These are phyloP conservation scores for Kappamyces sp. DNA, from an alignment of 192 early-diverging fungal species.

Conservation along the genomic window DNA sequence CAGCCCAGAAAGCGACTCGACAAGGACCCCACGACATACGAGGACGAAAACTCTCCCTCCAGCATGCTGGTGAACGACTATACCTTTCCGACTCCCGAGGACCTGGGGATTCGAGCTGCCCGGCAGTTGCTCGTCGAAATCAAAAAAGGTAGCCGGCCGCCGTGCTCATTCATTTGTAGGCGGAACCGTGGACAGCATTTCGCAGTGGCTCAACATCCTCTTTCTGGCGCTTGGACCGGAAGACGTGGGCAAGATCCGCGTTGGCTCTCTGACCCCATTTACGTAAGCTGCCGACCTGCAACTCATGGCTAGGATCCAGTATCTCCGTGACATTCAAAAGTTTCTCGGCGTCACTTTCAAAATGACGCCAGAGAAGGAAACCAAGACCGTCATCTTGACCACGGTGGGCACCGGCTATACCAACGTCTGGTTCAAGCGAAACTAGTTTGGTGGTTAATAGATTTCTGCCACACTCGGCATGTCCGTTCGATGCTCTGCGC, in stretches of 20 bases:
- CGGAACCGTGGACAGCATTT: constrained; percentile 82
- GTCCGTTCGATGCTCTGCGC: no score
- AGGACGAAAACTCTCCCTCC: constrained; percentile 4
- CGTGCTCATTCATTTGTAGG: background rate
- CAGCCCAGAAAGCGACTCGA: constrained; percentile 34
- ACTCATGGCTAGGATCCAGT: constrained; percentile 65
- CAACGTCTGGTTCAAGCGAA: constrained; percentile 46
- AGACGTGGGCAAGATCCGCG: constrained; percentile 85
- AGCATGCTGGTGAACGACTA: constrained; percentile 38
- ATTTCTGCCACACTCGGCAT: no score
- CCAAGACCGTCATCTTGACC: constrained; percentile 68
- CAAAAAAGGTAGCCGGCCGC: constrained; percentile 44
- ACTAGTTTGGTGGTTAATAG: no score
- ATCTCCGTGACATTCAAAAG: constrained; percentile 78
- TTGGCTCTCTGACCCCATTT: constrained; percentile 79
- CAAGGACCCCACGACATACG: background rate
- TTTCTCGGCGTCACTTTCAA: constrained; percentile 93
- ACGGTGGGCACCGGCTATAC: constrained; percentile 84
- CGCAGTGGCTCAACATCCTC: constrained; percentile 83
- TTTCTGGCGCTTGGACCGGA: constrained; percentile 85
- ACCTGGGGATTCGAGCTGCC: constrained; percentile 73
- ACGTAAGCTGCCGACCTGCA: constrained; percentile 49
- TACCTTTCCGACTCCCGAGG: constrained; percentile 76
- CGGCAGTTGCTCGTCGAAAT: constrained; percentile 81
- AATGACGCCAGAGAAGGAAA: constrained; percentile 71